phyloP scores from a whole-genome alignment of 2,329 filamentous ascomycete genomes.

The Aspergillus eucalypticola region DNA sequence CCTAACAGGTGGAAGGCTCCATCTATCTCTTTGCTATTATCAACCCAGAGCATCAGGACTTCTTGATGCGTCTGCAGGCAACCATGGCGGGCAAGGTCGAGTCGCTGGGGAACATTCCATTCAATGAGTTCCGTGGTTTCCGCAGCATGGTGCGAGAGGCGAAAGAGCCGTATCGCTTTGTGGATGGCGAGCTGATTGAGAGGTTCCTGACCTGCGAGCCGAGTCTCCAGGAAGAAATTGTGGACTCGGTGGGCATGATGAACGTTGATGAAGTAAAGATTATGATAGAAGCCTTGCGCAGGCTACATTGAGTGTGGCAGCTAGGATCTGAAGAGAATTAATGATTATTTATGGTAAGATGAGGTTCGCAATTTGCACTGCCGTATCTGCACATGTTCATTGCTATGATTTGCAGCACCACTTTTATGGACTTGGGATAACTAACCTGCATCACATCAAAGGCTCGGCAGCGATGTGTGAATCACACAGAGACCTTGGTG shows the following conservation, averaged over 20 bases:
- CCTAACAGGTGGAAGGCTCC: constrained; percentile 74
- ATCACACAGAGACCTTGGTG: too few species aligned
- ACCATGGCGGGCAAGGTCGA: constrained; percentile 67
- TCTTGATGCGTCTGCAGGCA: constrained; percentile 78
- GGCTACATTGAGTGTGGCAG: constrained; percentile 45
- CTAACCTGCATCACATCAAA: neutral
- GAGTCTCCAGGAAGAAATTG: constrained; percentile 56
- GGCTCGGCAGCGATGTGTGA: too few species aligned
- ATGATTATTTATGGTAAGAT: neutral
- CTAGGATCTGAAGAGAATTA: constrained; percentile 5
- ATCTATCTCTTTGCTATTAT: constrained; percentile 89
- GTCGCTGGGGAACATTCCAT: constrained; percentile 72
- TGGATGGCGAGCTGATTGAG: constrained; percentile 91
- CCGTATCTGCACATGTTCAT: neutral
- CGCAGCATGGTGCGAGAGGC: constrained; percentile 69
- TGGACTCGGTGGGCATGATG: constrained; percentile 53
- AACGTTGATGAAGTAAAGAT: constrained; percentile 61
- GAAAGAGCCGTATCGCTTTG: constrained; percentile 78
- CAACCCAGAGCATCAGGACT: constrained; percentile 68
- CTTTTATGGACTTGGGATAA: neutral
- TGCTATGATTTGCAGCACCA: neutral
- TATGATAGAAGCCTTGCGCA: constrained; percentile 59
- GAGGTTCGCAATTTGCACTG: neutral
- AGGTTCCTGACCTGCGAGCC: constrained; percentile 73
- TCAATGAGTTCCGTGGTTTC: constrained; percentile 80